Conservation (phyloP, 768 basidiomycete species). For the Suillus sp. region DNA sequence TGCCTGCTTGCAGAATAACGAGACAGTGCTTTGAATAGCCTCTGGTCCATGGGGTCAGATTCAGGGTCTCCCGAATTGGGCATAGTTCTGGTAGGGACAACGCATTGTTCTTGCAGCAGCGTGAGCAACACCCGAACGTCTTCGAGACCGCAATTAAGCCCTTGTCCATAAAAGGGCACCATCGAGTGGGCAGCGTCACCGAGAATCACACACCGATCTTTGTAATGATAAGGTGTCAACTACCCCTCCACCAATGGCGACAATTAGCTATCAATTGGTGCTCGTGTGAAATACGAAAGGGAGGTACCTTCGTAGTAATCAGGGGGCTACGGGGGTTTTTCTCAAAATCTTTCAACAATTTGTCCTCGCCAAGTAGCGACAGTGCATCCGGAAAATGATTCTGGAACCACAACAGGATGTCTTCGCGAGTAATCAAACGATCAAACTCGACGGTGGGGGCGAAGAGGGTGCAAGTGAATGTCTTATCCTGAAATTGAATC, state of each 20-base stretch:
- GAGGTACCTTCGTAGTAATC: conserved; percentile 86
- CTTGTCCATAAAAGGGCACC: conserved; percentile 99
- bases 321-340: conserved; percentile 87
- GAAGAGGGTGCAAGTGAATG: conserved; percentile 97
- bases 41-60: conserved; percentile 48
- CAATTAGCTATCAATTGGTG: conserved; percentile 23
- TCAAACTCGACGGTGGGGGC: conserved; percentile 80
- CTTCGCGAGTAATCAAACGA: conserved; percentile 58
- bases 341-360: conserved; percentile 74
- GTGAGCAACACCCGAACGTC: conserved; percentile 89
- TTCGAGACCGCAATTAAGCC: conserved; percentile 96
- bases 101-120: conserved; percentile 70
- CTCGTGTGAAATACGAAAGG: conserved; percentile 24
- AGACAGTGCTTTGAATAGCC: conserved; percentile 65
- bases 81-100: conserved; percentile 47
- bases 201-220: conserved; percentile 82
- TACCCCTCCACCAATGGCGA: conserved; percentile 33
- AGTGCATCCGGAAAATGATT: conserved; percentile 88
- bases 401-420: conserved; percentile 74
- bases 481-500: conserved; percentile 70
- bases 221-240: conserved; percentile 89
- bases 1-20: conserved; percentile 83
- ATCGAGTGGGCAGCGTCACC: conserved; percentile 97
- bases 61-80: conserved; percentile 27
- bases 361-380: conserved; percentile 78